Base-by-base conservation (phyloP, 768 basidiomycete species). In the Scleroderma citrinum region DNA sequence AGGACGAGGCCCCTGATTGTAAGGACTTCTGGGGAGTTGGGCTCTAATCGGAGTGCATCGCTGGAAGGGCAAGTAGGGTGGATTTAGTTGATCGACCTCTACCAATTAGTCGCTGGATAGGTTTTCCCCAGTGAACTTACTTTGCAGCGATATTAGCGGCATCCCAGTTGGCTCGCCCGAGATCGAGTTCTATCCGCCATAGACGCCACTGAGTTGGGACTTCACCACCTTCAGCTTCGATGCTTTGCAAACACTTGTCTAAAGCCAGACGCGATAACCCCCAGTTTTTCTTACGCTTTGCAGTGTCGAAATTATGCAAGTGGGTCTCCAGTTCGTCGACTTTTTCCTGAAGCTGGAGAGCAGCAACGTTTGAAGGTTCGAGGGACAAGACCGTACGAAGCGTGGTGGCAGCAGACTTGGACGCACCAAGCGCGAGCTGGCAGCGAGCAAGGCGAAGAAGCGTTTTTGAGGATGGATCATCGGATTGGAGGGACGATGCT, bases 401-500 rank as follows among this genome's bases (percentile, higher is more conserved):
- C 1, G 83, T 80, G 7, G 82, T 81, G 13, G 81, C 71, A 2
- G 90, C 86, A 12, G 81, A 78, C 1, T 76, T 76, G 0, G 85
- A 73, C 2, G 78, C 76, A 2, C 88, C 92, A 7, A 90, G 74
- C 1, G 88, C 87, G 14, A 91, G 73, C 53, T 94, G 91, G 65
- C 91, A 93, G 44, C 85, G 78, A 0, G 87, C 89, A 5, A 92
- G 78, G 3, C 92, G 85, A 31, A 90, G 71, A 42, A 93, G 77
- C 10, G 90, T 92, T 64, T 93, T 93, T 1, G 81, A 55, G 5
- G 83, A 80, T 7, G 86, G 85, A 12, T 69, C 59, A 7, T 70
- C 62, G 7, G 81, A 65, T 67, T 92, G 87, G 5, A 91, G 70
- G 0, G 78, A 66, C 0, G 78, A 74, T 4, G 90, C 91, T 31